Base-by-base conservation (phyloP, 2,329 filamentous ascomycete species). In the Fusarium sp. region DNA sequence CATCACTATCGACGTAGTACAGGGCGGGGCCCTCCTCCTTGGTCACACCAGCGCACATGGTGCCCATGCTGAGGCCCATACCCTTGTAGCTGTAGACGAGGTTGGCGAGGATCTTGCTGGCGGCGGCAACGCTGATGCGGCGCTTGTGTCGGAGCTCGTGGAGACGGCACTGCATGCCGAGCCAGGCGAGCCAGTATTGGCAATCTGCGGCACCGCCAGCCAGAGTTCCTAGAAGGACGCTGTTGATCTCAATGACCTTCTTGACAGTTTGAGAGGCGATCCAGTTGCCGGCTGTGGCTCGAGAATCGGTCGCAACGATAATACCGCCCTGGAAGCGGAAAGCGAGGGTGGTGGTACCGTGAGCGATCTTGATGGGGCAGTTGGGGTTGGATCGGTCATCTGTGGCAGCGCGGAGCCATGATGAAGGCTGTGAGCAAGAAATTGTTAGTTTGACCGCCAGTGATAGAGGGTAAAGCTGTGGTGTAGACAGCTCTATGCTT, bases 211-310 rank as follows among this genome's bases (percentile, higher is more conserved):
- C 96, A 83, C 96, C 96, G 81, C 96, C 96, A 69, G 96, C 96
- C 95, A 99, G 97, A 74, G 96, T 99, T 71, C 96, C 96, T 77
- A 99, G 84, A 82, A 99, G 87, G 81, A 91, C 92, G 82, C 87
- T 93, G 85, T 97, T 97, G 86, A 97, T 97, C 87, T 97, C 94
- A 78, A 99, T 98, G 74, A 99, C 96, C 88, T 99, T 99, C 90
- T 99, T 99, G 78, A 99, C 96, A 55, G 96, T 99, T 87, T 99
- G 96, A 83, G 93, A 97, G 72, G 96, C 96, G 82, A 99, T 99
- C 96, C 96, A 99, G 88, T 96, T 97, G 77, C 96, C 96, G 31
- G 96, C 95, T 47, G 96, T 97, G 64, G 96, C 96, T 83, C 96
- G 90, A 64, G 96, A 99, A 84, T 99, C 96, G 62, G 96, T 99